Evolutionary conservation across 306 rosid species (phyloP).

Genomic region (Cucumis sativus): Cucumber_9930_V3 NC_026657.2:12980001-12980500

Average conservation of each 20-base stretch:
- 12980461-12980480: neutral
- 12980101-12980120: constrained; percentile 95
- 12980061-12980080: constrained; percentile 76
- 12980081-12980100: constrained; percentile 82
- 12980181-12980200: constrained; percentile 34
- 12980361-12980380: neutral
- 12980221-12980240: constrained; percentile 90
- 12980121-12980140: constrained; percentile 91
- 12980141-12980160: constrained; percentile 44
- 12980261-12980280: constrained; percentile 76
- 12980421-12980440: neutral
- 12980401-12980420: neutral
- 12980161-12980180: constrained; percentile 35
- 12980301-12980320: constrained; percentile 46
- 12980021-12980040: constrained; percentile 60
- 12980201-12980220: constrained; percentile 82
- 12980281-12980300: constrained; percentile 90
- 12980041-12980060: constrained; percentile 60
- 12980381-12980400: neutral
- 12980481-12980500: neutral
- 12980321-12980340: constrained; percentile 4
- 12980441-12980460: neutral
- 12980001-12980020: constrained; percentile 64
- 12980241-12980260: constrained; percentile 46
- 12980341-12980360: neutral